Percentiles rank a stretch among this genome's conserved stretches.
Evolutionary conservation across 1,284 basidiomycete genomes (phyloP).

Genomic region (Trametes sp.): DNA sequence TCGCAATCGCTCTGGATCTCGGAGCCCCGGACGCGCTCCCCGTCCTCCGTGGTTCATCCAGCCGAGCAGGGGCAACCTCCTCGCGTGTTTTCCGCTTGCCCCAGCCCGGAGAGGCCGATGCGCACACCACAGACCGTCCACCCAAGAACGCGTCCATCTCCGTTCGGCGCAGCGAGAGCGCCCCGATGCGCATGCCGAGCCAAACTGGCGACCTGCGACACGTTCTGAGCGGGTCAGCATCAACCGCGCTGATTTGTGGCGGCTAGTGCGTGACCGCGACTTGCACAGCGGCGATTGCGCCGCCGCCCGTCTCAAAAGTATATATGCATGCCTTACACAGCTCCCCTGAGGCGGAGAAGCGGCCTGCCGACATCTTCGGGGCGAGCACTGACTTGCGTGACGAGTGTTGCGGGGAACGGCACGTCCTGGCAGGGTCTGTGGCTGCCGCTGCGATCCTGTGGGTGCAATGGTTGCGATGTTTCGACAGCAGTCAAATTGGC

Average conservation of each 20-base stretch:
- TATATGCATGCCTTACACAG: background rate
- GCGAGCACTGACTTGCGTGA: background rate
- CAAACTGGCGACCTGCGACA: background rate
- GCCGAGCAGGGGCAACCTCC: background rate
- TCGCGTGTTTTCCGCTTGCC: background rate
- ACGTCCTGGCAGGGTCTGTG: too few relatives aligned
- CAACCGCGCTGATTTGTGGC: constrained; percentile 19
- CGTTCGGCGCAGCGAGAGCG: background rate
- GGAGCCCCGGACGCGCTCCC: constrained; percentile 8
- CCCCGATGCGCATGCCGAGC: background rate
- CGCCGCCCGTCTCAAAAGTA: background rate
- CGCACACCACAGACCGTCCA: background rate
- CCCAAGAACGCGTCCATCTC: background rate
- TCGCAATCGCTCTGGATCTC: constrained; percentile 20
- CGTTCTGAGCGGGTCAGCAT: background rate
- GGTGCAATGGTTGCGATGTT: background rate
- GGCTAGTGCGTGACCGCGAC: constrained; percentile 1
- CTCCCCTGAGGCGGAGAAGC: background rate
- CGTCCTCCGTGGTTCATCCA: background rate
- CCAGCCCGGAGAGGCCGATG: background rate
- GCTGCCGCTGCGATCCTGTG: background rate
- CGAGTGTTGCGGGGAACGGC: background rate
- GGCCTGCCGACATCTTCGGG: background rate
- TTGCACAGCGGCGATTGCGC: constrained; percentile 13
- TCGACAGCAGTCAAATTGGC: constrained; percentile 14